Base-by-base conservation (phyloP, 176 grass and related monocot genomes). In the Triticum dicoccoides region DNA sequence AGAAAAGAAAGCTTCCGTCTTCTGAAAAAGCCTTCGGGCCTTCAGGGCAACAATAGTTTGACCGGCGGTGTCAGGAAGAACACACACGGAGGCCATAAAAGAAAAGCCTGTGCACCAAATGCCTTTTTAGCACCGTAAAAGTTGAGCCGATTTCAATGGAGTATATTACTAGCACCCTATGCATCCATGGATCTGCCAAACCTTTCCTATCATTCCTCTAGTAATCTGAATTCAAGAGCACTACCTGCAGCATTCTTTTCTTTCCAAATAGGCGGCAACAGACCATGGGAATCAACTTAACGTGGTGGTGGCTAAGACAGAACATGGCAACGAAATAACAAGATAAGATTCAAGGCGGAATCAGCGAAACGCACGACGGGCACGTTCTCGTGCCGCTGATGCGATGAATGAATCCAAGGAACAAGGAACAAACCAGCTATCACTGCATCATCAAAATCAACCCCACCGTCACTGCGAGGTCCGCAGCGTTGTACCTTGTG, bases 321-420 rank as follows among this genome's bases (percentile, higher is more conserved):
- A 82, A 61, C 12, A 67, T 62, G 72, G 51, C 17, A 21, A 11
- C 61, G 61, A 38, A 67, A 68, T 14, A n/a, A n/a, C 27, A 51
- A 70, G 62, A 82, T 82, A 86, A 32, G 27, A 33, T 70, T 68
- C 27, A 77, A 21, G 51, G 21, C 15, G 20, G 83, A 33, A 77
- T 27, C 45, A 25, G 77, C 59, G 42, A 1, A 45, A 25, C 5
- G 61, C 78, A 76, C 47, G 33, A 1, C 15, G 18, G 8, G 18
- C 78, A 82, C 34, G 88, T 77, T 76, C 79, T 44, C 78, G 8
- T 71, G 71, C 45, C 39, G 15, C 65, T 62, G 61, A 39, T 25
- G 52, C 17, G 37, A 49, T 24, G 37, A 7, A 21, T 21, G 15
- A 76, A 79, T 72, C 81, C 81, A 84, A 81, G 13, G 77, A 71